Evolutionary conservation across 2,329 filamentous ascomycete species (phyloP), one percentile per base, ranked within the genome.

Genomic region (Colletotrichum chrysophilum): DNA sequence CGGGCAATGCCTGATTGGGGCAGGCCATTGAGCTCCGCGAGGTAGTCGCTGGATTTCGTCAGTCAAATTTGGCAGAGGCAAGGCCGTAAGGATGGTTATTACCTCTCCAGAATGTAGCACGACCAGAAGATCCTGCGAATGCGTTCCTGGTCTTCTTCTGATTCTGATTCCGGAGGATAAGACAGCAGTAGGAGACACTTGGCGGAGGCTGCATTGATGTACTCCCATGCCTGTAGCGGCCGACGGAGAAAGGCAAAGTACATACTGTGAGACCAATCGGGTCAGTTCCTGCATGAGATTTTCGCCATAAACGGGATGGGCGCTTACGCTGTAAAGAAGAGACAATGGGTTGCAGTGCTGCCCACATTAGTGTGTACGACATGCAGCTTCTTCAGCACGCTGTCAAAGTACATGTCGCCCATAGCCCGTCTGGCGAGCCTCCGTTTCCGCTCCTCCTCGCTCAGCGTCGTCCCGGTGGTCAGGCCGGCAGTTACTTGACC

Each of bases 91-190:
- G 16, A 4, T 13, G 9, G 14, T 13, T 21, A 43, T 8, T 52
- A 86, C 88, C 87, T 89, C 79, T 90, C 88, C 0, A 90, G 82
- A 13, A 90, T 88, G 70, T 89, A 90, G 72, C 88, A 90, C 0
- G 89, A 87, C 88, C 88, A 90, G 76, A 90, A 90, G 68, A 90
- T 89, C 2, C 89, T 82, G 16, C 86, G 82, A 1, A 89, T 85
- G 4, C 88, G 86, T 77, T 90, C 88, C 48, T 85, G 81, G 4
- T 88, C 86, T 75, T 89, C 85, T 0, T 79, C 77, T 0, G 80
- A 81, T 34, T 84, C 83, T 10, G 80, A 82, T 4, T 77, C 80
- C 0, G 81, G 80, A 3, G 83, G 83, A 62, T 89, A 89, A 0
- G 88, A 87, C 3, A 89, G 78, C 1, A 90, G 82, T 2, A 89